Base-by-base conservation (phyloP, 495 filamentous ascomycete species). In the Aspergillus haitiensis region DNA sequence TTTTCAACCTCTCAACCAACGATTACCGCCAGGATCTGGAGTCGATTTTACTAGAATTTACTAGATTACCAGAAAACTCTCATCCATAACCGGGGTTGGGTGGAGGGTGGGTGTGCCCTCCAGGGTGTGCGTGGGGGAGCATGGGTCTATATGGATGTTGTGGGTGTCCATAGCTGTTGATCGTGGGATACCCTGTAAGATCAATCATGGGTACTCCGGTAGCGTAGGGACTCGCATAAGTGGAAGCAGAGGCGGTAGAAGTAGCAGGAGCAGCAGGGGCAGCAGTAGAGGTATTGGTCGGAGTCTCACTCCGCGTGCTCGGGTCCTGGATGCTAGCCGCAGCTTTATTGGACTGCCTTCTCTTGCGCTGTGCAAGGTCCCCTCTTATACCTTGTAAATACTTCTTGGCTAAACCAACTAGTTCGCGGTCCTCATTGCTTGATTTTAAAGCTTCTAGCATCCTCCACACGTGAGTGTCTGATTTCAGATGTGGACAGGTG, bases 371-470 rank as follows among this genome's bases (percentile, higher is more conserved):
- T 7, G 78, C 77, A n/a, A 85, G 61, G 45, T 73, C 68, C 7
- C 80, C 79, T 45, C 84, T 80, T 16, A 87, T 70, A 10, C 83
- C 84, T 6, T 66, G 61, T 11, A 89, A 62, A 66, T 89, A 88
- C 32, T 74, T 77, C 55, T 73, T 80, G 1, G 86, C 86, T 7
- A 64, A 47, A 5, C 74, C 71, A 7, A 86, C 72, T n/a, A 84
- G 64, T 44, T 81, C 72, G 11, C 64, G 68, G 15, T 77, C 68
- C 67, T 91, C 88, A 0, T 72, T 76, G 57, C 82, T 87, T 16
- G 74, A 53, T 58, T 80, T 80, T 11, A 92, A 63, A 0, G 85
- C 80, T 15, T 81, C 76, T 7, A 89, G 56, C 86, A 92, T 88
- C 5, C 70, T 65, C 21, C 69, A 64, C 8, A 90, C 73, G 53